phyloP scores from a whole-genome alignment of 306 rosid genomes.

The Canavalia gladiata region DNA sequence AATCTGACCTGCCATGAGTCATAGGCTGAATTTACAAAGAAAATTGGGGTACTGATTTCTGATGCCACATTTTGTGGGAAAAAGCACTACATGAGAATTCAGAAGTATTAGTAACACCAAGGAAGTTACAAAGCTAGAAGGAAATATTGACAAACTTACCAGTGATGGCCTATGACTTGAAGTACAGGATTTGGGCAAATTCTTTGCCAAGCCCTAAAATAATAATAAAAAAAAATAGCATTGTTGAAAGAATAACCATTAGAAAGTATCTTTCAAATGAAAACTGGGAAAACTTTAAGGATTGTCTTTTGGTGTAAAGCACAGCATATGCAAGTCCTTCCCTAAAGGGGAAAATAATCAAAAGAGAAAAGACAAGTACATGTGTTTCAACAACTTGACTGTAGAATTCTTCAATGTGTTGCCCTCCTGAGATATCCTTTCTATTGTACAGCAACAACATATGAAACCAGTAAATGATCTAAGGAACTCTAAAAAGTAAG shows the following conservation, averaged over 20 bases:
- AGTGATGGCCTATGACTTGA: constrained; percentile 67
- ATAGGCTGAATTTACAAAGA: constrained; percentile 87
- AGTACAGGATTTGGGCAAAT: constrained; percentile 79
- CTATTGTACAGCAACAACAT: constrained; percentile 52
- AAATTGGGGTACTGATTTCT: constrained; percentile 71
- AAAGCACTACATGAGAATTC: constrained; percentile 73
- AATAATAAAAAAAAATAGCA: not conserved
- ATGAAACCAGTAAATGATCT: constrained; percentile 19
- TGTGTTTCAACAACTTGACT: constrained; percentile 75
- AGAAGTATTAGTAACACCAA: constrained; percentile 34
- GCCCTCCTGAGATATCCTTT: constrained; percentile 72
- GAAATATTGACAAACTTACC: constrained; percentile 53
- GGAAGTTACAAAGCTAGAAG: constrained; percentile 20
- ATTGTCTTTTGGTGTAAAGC: not conserved
- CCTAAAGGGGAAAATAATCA: constrained; percentile 9
- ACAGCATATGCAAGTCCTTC: constrained; percentile 11
- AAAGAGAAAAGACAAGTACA: constrained; percentile 22
- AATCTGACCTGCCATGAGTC: constrained; percentile 96
- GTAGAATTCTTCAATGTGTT: constrained; percentile 58
- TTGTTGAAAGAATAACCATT: not conserved
- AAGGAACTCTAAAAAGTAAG: not conserved
- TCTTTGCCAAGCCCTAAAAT: constrained; percentile 68
- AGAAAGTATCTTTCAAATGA: constrained; percentile 21
- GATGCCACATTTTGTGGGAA: constrained; percentile 78
- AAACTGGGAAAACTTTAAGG: not conserved